These are phyloP conservation scores for Salisapilia sapeloensis DNA, from an alignment of 352 stramenopile genomes.

Conservation along the genomic window DNA sequence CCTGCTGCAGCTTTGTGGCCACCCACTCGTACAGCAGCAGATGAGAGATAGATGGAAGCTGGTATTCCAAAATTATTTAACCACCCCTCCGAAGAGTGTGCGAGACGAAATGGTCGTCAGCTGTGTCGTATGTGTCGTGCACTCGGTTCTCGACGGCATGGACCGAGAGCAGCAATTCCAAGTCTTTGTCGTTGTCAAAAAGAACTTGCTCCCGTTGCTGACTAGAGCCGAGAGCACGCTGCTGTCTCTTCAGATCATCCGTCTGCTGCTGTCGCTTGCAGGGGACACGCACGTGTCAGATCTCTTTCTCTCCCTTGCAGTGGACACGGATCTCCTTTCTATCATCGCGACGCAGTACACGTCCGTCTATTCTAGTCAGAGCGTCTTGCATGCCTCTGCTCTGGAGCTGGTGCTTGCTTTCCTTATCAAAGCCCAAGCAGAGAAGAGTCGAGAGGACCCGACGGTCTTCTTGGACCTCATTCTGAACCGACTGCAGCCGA, in stretches of 20 bases:
- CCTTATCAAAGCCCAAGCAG: background rate
- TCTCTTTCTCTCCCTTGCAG: slow-evolving; percentile 36
- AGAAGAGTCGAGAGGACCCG: background rate
- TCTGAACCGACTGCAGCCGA: slow-evolving; percentile 13
- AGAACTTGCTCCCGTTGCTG: slow-evolving; percentile 26
- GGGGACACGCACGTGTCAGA: slow-evolving; percentile 17
- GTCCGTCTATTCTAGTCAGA: slow-evolving; percentile 15
- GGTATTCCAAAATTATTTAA: slow-evolving; percentile 25
- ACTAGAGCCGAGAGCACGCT: slow-evolving; percentile 9
- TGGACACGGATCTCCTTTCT: slow-evolving; percentile 30
- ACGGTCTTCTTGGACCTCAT: slow-evolving; percentile 9
- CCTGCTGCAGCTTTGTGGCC: slow-evolving; percentile 18
- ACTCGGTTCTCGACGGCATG: slow-evolving; percentile 16
- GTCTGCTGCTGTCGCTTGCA: slow-evolving; percentile 29
- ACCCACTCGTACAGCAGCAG: slow-evolving; percentile 4
- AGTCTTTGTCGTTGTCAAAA: slow-evolving; percentile 28
- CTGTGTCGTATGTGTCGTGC: slow-evolving; percentile 16
- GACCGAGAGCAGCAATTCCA: slow-evolving; percentile 16
- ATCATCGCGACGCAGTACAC: slow-evolving; percentile 29
- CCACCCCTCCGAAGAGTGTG: slow-evolving; percentile 15
- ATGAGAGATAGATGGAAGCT: slow-evolving; percentile 19
- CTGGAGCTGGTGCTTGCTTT: slow-evolving; percentile 22
- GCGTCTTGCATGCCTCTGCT: slow-evolving; percentile 22
- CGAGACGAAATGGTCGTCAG: slow-evolving; percentile 39
- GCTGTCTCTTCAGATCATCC: slow-evolving; percentile 18